phyloP scores from a whole-genome alignment of 129 eudicot species.

The Scalesia atractyloides region DNA sequence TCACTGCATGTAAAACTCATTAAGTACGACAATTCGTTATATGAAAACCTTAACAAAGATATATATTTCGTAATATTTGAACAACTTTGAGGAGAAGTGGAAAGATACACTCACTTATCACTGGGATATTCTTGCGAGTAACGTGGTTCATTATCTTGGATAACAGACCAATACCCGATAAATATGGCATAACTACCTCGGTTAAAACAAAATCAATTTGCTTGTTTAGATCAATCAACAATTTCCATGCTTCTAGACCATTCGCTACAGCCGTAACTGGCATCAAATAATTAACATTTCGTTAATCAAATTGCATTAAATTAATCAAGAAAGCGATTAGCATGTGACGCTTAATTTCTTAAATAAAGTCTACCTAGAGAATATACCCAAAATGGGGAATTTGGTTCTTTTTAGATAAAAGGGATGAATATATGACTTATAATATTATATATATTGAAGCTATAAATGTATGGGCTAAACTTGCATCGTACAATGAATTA shows the following conservation, averaged over 20 bases:
- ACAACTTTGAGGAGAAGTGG: conserved; percentile 3
- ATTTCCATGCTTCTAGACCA: conserved; percentile 91
- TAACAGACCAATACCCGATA: conserved; percentile 86
- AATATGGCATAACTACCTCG: conserved; percentile 80
- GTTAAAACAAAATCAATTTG: conserved; percentile 76
- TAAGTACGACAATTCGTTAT: conserved; percentile 12
- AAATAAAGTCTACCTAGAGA: conserved; percentile 12
- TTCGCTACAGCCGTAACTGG: conserved; percentile 82
- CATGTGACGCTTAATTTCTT: conserved; percentile 12
- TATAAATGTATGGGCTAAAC: conserved; percentile 12
- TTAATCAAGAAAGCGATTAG: conserved; percentile 10
- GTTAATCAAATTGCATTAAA: conserved; percentile 3
- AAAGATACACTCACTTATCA: conserved; percentile 66
- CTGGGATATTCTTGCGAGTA: conserved; percentile 75
- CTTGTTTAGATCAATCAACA: conserved; percentile 55
- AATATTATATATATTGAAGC: neutral
- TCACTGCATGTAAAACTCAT: conserved; percentile 63
- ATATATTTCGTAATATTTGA: neutral
- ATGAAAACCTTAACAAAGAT: neutral
- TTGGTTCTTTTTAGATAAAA: conserved; percentile 3
- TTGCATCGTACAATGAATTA: conserved; percentile 2
- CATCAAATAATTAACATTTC: conserved; percentile 5
- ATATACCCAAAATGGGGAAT: neutral
- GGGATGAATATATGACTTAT: conserved; percentile 1
- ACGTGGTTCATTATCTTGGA: conserved; percentile 71